phyloP scores from a whole-genome alignment of 441 rosid genomes.

The Jatropha podagrica region DNA sequence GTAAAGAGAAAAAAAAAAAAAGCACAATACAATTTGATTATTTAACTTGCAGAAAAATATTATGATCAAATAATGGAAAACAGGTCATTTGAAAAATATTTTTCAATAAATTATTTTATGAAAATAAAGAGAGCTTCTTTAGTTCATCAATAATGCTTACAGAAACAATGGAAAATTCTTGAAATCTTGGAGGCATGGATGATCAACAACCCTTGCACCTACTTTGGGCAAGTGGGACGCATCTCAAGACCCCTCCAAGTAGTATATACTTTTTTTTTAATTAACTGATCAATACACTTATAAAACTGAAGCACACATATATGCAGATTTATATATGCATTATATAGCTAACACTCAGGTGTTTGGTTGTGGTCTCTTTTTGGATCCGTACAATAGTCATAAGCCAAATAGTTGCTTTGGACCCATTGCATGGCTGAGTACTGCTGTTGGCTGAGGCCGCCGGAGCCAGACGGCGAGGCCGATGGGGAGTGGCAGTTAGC shows the following conservation, averaged over 20 bases:
- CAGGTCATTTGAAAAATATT: no score
- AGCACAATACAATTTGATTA: no score
- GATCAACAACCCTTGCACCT: slow-evolving; percentile 40
- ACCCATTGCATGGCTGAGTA: slow-evolving; percentile 74
- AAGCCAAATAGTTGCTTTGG: slow-evolving; percentile 63
- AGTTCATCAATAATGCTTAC: slow-evolving; percentile 5
- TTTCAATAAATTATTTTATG: no score
- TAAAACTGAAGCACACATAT: neutral
- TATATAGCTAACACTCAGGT: slow-evolving; percentile 60
- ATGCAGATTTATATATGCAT: neutral
- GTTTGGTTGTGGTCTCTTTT: slow-evolving; percentile 74
- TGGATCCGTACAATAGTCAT: slow-evolving; percentile 73
- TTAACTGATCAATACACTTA: neutral
- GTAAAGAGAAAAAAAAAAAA: no score
- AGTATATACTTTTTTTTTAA: neutral
- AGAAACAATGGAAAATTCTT: neutral
- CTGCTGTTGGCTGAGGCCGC: slow-evolving; percentile 62
- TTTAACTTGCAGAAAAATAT: no score
- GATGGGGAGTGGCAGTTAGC: slow-evolving; percentile 60
- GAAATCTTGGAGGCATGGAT: slow-evolving; percentile 39
- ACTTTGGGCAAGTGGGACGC: slow-evolving; percentile 37
- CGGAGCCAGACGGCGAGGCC: slow-evolving; percentile 56
- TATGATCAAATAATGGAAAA: no score
- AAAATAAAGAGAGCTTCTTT: no score
- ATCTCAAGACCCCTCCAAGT: slow-evolving; percentile 37